Conservation (phyloP, 2,329 filamentous ascomycete genomes). For the Colletotrichum cuscutae region DNA sequence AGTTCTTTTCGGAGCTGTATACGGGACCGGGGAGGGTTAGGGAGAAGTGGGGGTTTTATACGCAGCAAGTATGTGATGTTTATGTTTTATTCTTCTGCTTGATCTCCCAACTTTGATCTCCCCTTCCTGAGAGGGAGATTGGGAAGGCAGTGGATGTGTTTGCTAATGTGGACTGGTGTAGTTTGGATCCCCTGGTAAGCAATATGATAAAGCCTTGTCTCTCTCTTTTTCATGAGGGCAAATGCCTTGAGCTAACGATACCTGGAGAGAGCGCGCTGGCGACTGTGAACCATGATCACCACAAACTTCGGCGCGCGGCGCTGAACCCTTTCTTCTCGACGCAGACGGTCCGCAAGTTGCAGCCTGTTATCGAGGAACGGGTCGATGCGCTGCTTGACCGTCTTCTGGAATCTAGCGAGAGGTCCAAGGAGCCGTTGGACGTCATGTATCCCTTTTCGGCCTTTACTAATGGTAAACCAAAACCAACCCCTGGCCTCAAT, state of each 20-base stretch:
- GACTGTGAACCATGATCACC: slow-evolving; percentile 31
- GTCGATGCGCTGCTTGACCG: slow-evolving; percentile 46
- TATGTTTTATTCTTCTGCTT: no score
- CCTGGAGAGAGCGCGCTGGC: not conserved
- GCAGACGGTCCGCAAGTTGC: slow-evolving; percentile 49
- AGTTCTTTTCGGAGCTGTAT: slow-evolving; percentile 49
- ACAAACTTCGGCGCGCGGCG: slow-evolving; percentile 43
- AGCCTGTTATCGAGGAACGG: slow-evolving; percentile 49
- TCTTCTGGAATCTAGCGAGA: slow-evolving; percentile 41
- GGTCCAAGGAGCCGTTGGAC: slow-evolving; percentile 43
- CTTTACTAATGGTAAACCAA: slow-evolving; percentile 48
- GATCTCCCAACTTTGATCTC: not conserved
- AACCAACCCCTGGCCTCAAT: no score
- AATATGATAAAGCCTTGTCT: no score
- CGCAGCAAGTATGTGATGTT: slow-evolving; percentile 43
- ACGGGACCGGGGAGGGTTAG: slow-evolving; percentile 43
- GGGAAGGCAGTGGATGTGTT: not conserved
- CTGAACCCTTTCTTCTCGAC: slow-evolving; percentile 47
- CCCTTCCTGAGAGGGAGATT: not conserved
- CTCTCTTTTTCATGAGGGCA: not conserved
- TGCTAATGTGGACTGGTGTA: slow-evolving; percentile 36
- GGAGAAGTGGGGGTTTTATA: slow-evolving; percentile 48
- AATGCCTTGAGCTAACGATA: slow-evolving; percentile 27
- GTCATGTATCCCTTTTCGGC: slow-evolving; percentile 51
- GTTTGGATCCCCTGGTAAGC: slow-evolving; percentile 47